These are phyloP conservation scores for Viola odorata DNA, from an alignment of 345 rosid species.

Conservation along the genomic window DNA sequence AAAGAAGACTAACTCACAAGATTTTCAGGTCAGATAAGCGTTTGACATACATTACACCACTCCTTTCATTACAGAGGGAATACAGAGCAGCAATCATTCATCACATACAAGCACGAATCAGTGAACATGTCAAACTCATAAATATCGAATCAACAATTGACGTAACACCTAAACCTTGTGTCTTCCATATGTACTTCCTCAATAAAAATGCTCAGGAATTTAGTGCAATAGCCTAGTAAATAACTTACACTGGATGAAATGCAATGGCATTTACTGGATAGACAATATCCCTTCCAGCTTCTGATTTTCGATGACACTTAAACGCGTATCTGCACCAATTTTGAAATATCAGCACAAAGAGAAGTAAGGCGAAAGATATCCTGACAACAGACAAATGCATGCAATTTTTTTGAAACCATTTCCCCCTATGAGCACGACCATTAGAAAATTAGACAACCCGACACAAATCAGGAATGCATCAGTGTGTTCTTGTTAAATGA, in stretches of 20 bases:
- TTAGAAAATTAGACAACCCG: neutral
- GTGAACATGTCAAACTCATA: neutral
- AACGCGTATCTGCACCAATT: conserved; percentile 75
- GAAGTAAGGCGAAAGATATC: conserved; percentile 5
- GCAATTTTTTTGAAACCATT: neutral
- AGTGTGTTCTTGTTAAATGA: no score
- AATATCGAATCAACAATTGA: neutral
- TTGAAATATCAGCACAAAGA: conserved; percentile 2
- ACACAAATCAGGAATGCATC: neutral
- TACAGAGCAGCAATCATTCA: neutral
- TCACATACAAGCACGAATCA: neutral
- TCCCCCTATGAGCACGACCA: neutral
- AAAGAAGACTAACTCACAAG: neutral
- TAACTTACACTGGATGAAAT: conserved; percentile 93
- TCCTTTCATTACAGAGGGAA: neutral
- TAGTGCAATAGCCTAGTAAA: neutral
- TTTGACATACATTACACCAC: neutral
- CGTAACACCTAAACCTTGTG: neutral
- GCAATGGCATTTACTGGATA: conserved; percentile 96
- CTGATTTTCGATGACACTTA: conserved; percentile 95
- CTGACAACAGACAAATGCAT: neutral
- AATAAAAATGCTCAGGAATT: neutral
- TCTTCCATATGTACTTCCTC: neutral
- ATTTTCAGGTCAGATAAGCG: neutral
- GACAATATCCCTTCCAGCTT: conserved; percentile 93